Base-by-base conservation (phyloP, 345 rosid species). In the Corchorus olitorius region DNA sequence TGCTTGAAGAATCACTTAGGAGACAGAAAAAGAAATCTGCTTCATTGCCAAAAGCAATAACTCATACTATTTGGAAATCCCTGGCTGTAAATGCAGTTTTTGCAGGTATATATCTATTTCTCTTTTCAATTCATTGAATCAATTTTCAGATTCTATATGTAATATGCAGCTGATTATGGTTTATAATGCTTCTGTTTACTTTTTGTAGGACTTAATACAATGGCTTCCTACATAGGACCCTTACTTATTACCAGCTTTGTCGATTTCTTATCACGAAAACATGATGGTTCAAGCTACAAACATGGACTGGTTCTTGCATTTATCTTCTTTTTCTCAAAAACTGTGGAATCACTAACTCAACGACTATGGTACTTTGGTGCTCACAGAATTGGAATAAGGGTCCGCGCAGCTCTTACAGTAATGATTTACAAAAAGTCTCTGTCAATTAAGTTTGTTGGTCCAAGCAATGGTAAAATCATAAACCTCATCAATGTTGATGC, bases 341-440 rank as follows among this genome's bases (percentile, higher is more conserved):
- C 86, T 22, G 80, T 83, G 6, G 97, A 91, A 76, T 88, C 91
- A 8, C 70, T 90, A 67, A 83, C 88, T 52, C 92, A 90, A 75
- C 55, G 92, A 43, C 90, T 87, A 48, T 90, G 92, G 92, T 90
- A 90, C 67, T 92, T 92, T 33, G 94, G 92, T 48, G 87, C 97
- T 64, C 90, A 87, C 72, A 83, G 81, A 12, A 89, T 87, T 20
- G 97, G 97, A 37, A 72, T 88, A 50, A 76, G 83, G 64, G 75
- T 90, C 50, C 83, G 89, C 33, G 86, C 94, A 16, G 90, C 91
- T 27, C 86, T 90, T 6, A 85, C 81, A 43, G 87, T 80, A 0
- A 52, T 89, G 83, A 75, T 90, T 43, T 90, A 85, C 83, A 85
- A 86, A 86, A 89, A 84, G 74, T 85, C 89, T 73, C 75, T 88